Percentiles rank a stretch among this genome's conserved stretches.
phyloP scores from a whole-genome alignment of 768 basidiomycete genomes.

The Chlorophyllum brunneum region DNA sequence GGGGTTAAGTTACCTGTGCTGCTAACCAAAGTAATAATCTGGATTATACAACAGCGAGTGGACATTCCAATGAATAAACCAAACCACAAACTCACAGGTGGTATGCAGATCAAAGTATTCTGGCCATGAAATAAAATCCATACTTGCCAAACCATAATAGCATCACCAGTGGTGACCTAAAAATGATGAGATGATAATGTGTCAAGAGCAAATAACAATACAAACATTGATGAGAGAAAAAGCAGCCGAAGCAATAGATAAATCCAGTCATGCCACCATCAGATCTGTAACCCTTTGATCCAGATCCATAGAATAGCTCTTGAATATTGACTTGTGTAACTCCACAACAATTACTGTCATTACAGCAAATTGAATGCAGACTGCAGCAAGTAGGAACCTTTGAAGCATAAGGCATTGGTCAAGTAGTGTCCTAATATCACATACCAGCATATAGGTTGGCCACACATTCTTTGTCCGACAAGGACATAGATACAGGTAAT shows the following conservation, averaged over 20 bases:
- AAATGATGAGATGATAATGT: too few species aligned
- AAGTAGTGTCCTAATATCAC: background rate
- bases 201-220: too few species aligned
- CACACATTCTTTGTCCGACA: background rate
- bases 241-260: too few species aligned
- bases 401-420: too few species aligned
- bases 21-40: background rate
- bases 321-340: background rate
- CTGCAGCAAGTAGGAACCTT: background rate
- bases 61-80: background rate
- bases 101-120: background rate
- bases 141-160: background rate
- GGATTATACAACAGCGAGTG: too few species aligned
- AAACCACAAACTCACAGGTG: background rate
- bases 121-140: background rate
- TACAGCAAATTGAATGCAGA: background rate
- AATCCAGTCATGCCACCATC: too few species aligned
- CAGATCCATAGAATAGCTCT: background rate
- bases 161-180: background rate
- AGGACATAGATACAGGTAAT: background rate
- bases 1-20: slow-evolving; percentile 2
- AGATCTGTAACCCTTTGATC: background rate
- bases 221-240: background rate
- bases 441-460: background rate
- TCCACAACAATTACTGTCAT: background rate